Conservation (phyloP, 495 filamentous ascomycete species). For the Penicillium cinerascens region DNA sequence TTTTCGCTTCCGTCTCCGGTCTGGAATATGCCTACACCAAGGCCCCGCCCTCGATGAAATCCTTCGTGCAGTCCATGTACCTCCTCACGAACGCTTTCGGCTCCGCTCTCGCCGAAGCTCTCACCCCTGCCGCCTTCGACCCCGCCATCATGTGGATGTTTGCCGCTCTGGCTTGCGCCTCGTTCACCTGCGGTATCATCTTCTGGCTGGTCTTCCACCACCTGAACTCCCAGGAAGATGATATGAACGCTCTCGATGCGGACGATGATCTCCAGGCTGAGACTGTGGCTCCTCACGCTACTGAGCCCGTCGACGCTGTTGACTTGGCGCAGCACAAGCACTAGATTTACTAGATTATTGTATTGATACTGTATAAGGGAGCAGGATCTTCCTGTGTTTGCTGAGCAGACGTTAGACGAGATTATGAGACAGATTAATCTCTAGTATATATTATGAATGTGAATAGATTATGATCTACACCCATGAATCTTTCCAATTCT, state of each 20-base stretch:
- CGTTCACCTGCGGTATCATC: slow-evolving; percentile 39
- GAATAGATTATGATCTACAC: not conserved
- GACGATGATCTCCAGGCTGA: slow-evolving; percentile 23
- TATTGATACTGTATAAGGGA: not conserved
- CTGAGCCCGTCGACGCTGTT: not conserved
- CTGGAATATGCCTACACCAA: slow-evolving; percentile 81
- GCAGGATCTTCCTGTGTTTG: slow-evolving; percentile 6
- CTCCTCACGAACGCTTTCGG: slow-evolving; percentile 72
- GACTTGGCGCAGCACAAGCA: not conserved
- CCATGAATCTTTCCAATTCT: not conserved
- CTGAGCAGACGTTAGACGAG: slow-evolving; percentile 15
- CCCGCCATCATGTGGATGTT: slow-evolving; percentile 71
- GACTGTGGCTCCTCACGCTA: not conserved
- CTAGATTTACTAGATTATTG: not conserved
- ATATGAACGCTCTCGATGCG: slow-evolving; percentile 47
- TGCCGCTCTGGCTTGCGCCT: slow-evolving; percentile 51
- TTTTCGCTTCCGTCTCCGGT: slow-evolving; percentile 67
- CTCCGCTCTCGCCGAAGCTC: slow-evolving; percentile 66
- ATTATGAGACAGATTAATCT: slow-evolving; percentile 8
- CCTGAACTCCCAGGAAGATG: slow-evolving; percentile 44
- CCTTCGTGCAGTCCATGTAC: slow-evolving; percentile 71
- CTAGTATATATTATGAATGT: slow-evolving; percentile 3
- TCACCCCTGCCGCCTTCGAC: slow-evolving; percentile 65
- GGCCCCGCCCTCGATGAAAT: slow-evolving; percentile 77
- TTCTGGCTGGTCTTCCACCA: slow-evolving; percentile 45